Evolutionary conservation across 2,329 filamentous ascomycete genomes (phyloP).

Genomic region (Bisporella sp.): DNA sequence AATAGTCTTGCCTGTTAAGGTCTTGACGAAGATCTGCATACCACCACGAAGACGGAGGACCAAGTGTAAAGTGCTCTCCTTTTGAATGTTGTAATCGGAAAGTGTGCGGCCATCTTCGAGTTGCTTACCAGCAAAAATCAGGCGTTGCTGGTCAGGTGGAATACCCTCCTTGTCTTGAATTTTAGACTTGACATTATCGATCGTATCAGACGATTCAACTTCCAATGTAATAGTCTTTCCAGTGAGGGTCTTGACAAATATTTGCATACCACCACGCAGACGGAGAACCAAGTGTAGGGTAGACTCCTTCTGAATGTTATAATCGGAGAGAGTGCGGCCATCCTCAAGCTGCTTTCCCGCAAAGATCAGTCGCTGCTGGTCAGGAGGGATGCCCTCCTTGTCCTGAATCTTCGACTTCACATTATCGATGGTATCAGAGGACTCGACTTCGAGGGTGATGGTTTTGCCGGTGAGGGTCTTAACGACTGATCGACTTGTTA

Average conservation of each 20-base stretch:
- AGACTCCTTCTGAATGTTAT: conserved; percentile 94
- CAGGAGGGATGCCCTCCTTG: conserved; percentile 88
- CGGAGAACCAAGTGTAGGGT: conserved; percentile 76
- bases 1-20: conserved; percentile 63
- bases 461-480: conserved; percentile 90
- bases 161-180: conserved; percentile 70
- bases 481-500: conserved; percentile 48
- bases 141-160: conserved; percentile 62
- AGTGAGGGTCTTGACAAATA: conserved; percentile 65
- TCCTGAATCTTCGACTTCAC: conserved; percentile 92
- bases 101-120: conserved; percentile 70
- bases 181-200: conserved; percentile 65
- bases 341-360: conserved; percentile 92
- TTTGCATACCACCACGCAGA: conserved; percentile 75
- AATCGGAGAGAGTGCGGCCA: conserved; percentile 83
- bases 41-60: conserved; percentile 67
- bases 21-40: conserved; percentile 70
- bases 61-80: conserved; percentile 65
- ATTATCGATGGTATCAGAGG: conserved; percentile 98
- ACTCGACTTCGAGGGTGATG: conserved; percentile 99
- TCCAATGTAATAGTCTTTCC: conserved; percentile 65
- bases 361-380: conserved; percentile 91
- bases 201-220: conserved; percentile 61
- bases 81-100: conserved; percentile 88
- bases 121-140: conserved; percentile 67